Evolutionary conservation across 306 rosid species (phyloP).

Genomic region (Malus sylvestris): DNA sequence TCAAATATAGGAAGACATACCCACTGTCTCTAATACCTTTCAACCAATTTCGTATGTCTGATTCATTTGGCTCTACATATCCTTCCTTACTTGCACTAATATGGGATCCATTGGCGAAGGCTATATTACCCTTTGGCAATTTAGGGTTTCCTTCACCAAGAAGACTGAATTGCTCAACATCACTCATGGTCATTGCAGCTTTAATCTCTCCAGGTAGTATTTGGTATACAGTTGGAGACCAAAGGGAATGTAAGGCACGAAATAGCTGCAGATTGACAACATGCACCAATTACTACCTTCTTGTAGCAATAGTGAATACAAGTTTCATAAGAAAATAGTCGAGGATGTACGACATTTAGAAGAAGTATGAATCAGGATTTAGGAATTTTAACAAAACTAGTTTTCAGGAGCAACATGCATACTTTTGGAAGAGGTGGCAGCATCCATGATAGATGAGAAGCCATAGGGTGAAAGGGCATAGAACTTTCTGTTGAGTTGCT

Average conservation of each 20-base stretch:
- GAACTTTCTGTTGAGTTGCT: slow-evolving; percentile 45
- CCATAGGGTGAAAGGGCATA: slow-evolving; percentile 62
- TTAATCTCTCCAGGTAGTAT: slow-evolving; percentile 69
- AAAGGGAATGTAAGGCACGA: slow-evolving; percentile 75
- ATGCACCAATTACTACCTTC: neutral
- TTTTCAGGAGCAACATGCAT: slow-evolving; percentile 24
- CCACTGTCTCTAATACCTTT: slow-evolving; percentile 95
- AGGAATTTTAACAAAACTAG: slow-evolving; percentile 22
- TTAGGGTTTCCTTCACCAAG: slow-evolving; percentile 90
- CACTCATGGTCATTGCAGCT: slow-evolving; percentile 83
- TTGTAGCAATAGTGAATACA: neutral
- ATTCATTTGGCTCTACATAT: slow-evolving; percentile 52
- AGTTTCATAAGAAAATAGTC: neutral
- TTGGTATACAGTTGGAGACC: slow-evolving; percentile 74
- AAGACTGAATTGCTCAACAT: slow-evolving; percentile 70
- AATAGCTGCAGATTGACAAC: slow-evolving; percentile 62
- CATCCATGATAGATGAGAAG: slow-evolving; percentile 93
- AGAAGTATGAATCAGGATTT: neutral
- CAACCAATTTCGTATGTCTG: slow-evolving; percentile 84
- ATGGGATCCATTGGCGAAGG: slow-evolving; percentile 45
- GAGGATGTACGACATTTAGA: slow-evolving; percentile 10
- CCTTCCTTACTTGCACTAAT: slow-evolving; percentile 55
- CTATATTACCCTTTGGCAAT: slow-evolving; percentile 42
- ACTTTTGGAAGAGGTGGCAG: slow-evolving; percentile 90
- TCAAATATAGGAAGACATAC: slow-evolving; percentile 35